Conservation (phyloP, 1,284 basidiomycete species). For the Leccinum colubrinum region DNA sequence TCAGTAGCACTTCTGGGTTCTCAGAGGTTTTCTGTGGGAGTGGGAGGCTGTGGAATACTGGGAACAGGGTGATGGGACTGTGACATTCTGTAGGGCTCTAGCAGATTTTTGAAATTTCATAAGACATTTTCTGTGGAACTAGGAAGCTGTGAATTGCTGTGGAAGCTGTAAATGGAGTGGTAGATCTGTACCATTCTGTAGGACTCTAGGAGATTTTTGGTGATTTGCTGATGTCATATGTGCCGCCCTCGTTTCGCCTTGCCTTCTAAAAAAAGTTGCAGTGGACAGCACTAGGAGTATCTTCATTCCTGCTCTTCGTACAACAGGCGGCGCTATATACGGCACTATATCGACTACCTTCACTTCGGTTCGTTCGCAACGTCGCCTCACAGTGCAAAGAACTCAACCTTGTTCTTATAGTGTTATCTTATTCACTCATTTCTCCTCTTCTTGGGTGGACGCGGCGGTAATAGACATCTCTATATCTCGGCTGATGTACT, state of each 20-base stretch:
- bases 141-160: too few relatives aligned
- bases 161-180: too few relatives aligned
- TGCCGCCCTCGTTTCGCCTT: neutral
- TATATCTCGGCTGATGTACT: constrained; percentile 41
- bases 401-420: constrained; percentile 35
- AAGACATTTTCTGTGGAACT: too few relatives aligned
- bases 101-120: too few relatives aligned
- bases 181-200: too few relatives aligned
- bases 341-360: constrained; percentile 62
- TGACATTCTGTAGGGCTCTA: too few relatives aligned
- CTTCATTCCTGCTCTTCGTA: constrained; percentile 64
- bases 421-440: constrained; percentile 64
- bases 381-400: neutral
- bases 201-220: too few relatives aligned
- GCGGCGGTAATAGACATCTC: constrained; percentile 42
- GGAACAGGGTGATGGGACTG: too few relatives aligned
- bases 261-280: constrained; percentile 30
- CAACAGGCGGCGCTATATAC: constrained; percentile 62
- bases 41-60: too few relatives aligned
- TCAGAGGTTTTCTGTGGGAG: too few relatives aligned
- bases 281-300: constrained; percentile 68
- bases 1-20: too few relatives aligned
- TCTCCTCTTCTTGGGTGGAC: constrained; percentile 62
- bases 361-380: constrained; percentile 49
- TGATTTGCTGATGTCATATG: neutral